Percentiles rank a stretch among this genome's conserved stretches.
These are phyloP conservation scores for Acacia pycnantha DNA, from an alignment of 331 rosid genomes.

Conservation along the genomic window DNA sequence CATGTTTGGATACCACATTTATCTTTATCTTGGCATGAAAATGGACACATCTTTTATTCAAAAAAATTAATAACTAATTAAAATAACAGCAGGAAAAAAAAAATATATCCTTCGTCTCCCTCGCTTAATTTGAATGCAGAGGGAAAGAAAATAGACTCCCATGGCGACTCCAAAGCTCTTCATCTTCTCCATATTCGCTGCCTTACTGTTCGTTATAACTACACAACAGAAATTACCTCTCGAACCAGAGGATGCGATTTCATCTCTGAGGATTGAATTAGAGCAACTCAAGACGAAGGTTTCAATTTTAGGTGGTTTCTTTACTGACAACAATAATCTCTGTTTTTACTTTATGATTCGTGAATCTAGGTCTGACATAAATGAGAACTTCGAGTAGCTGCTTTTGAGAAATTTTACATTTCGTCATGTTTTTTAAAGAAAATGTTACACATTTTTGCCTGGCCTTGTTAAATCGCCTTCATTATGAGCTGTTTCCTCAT, in stretches of 20 bases:
- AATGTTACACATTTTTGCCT: neutral
- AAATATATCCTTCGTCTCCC: neutral
- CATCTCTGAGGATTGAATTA: conserved; percentile 22
- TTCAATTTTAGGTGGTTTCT: conserved; percentile 36
- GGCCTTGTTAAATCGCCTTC: conserved; percentile 2
- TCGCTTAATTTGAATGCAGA: neutral
- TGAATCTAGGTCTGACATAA: neutral
- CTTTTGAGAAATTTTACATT: neutral
- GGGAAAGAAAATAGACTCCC: neutral
- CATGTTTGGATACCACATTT: too few species aligned
- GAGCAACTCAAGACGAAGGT: conserved; percentile 39
- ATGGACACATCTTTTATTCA: too few species aligned
- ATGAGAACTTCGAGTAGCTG: neutral
- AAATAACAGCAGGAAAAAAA: too few species aligned
- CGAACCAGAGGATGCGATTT: conserved; percentile 29
- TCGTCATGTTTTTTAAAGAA: neutral
- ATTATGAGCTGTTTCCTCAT: neutral
- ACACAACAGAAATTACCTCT: conserved; percentile 6
- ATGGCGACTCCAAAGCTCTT: conserved; percentile 29
- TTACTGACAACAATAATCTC: neutral
- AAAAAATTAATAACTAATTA: too few species aligned
- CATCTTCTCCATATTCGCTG: conserved; percentile 6
- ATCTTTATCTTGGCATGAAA: too few species aligned
- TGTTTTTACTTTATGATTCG: neutral
- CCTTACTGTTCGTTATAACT: neutral